Evolutionary conservation across 176 grass and related monocot species (phyloP), one percentile per base, ranked within the genome.

Genomic region (Musa schizocarpa): DNA sequence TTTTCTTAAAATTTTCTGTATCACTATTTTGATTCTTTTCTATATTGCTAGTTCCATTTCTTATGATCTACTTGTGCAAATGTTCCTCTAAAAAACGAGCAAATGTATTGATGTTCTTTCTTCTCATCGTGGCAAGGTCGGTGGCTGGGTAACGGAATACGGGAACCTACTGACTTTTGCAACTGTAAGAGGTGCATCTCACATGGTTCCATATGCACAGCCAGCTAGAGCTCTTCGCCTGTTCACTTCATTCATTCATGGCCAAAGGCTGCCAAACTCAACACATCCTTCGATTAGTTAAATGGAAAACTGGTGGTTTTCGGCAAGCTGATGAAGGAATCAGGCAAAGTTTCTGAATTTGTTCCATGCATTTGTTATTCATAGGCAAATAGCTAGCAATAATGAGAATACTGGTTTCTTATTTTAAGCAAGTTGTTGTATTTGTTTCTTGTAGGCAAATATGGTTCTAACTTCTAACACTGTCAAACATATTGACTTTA

Each of bases 161-260:
- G 95, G 95, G 8, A 88, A 87, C 34, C 51, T 88, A 12, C 71
- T 99, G 81, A 89, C 95, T 71, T 99, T 99, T 58, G 88, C 91
- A 6, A 99, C 95, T 9, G 91, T 99, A 63, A 75, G 95, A 65
- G 90, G 95, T 5, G 95, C 95, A 2, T 82, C 95, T 80, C 95
- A 99, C 76, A 99, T 99, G 95, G 90, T 99, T 78, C 91, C 95
- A 14, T 99, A 69, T 61, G 82, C 95, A 0, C 95, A 99, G 54
- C 90, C 95, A 52, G 90, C 83, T 26, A 74, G 95, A 67, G 91
- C 95, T 69, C 88, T 99, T 5, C 4, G 80, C 21, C 76, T 99
- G 16, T 99, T 99, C 81, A 79, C 7, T 66, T 99, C 90, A 6
- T 86, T 99, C 71, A 71, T 89, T 53, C 81, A 78, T 10, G 86